These are phyloP conservation scores for Madurella mycetomatis DNA, from an alignment of 2,329 filamentous ascomycete species.

Conservation along the genomic window DNA sequence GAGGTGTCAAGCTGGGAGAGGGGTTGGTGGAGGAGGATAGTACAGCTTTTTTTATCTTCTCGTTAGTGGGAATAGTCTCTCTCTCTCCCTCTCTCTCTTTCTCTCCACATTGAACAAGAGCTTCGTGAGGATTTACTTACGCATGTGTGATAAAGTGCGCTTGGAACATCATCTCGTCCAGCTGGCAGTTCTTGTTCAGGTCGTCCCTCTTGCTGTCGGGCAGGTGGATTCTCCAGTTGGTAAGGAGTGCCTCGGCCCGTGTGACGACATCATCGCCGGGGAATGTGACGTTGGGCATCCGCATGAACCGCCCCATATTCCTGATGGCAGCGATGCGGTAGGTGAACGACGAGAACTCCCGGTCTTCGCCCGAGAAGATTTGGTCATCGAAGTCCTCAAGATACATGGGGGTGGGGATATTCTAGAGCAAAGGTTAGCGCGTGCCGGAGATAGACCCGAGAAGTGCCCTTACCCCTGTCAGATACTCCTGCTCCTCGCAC, in stretches of 20 bases:
- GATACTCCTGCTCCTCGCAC: conserved; percentile 75
- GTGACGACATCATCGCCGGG: conserved; percentile 50
- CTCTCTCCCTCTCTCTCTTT: too few species aligned
- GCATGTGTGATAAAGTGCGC: conserved; percentile 72
- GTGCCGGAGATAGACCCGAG: neutral
- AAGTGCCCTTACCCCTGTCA: conserved; percentile 46
- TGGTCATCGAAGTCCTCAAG: conserved; percentile 72
- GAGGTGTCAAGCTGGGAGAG: conserved; percentile 68
- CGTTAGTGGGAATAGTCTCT: neutral
- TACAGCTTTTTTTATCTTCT: conserved; percentile 39
- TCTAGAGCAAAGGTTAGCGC: conserved; percentile 35
- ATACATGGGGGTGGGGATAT: conserved; percentile 55
- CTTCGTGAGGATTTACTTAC: conserved; percentile 30
- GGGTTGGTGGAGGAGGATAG: conserved; percentile 75
- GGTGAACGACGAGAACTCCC: conserved; percentile 75
- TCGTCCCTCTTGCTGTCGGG: conserved; percentile 67
- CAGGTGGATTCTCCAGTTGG: conserved; percentile 76
- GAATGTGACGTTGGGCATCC: conserved; percentile 47
- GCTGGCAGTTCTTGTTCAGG: conserved; percentile 62
- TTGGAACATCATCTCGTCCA: conserved; percentile 91
- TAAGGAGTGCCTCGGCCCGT: conserved; percentile 49
- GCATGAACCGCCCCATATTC: conserved; percentile 73
- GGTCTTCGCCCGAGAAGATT: conserved; percentile 66
- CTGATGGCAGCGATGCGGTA: conserved; percentile 79
- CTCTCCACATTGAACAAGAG: neutral